phyloP scores from a whole-genome alignment of 1,284 basidiomycete species.

The Ganoderma boninense region DNA sequence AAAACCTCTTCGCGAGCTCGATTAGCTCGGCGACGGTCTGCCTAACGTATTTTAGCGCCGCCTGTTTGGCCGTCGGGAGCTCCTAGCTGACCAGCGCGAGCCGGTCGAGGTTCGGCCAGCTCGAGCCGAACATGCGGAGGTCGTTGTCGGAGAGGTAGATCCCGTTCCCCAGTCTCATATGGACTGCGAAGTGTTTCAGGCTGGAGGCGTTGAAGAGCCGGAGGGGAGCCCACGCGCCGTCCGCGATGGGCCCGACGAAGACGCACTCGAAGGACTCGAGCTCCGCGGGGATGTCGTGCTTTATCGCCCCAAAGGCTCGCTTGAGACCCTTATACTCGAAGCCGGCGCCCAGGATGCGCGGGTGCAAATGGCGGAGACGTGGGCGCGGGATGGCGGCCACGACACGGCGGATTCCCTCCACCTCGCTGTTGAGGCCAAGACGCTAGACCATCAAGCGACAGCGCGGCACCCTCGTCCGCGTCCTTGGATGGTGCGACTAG shows the following conservation, averaged over 20 bases:
- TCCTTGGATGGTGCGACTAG: neutral
- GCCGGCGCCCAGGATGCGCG: neutral
- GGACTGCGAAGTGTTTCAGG: neutral
- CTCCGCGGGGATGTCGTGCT: neutral
- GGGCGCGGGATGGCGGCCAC: neutral
- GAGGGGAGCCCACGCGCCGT: neutral
- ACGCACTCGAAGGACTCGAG: conserved; percentile 1
- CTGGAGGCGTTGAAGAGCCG: neutral
- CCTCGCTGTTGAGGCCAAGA: neutral
- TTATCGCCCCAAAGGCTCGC: neutral
- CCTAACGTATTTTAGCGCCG: neutral
- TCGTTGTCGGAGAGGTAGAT: neutral
- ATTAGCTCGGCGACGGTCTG: neutral
- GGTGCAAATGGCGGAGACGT: neutral
- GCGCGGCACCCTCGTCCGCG: neutral
- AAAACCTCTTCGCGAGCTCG: neutral
- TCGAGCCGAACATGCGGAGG: neutral
- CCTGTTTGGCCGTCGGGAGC: neutral
- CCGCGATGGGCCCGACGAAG: neutral
- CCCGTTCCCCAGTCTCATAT: neutral
- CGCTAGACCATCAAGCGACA: neutral
- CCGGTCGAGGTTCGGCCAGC: neutral
- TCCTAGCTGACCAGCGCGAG: neutral
- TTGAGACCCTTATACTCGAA: neutral
- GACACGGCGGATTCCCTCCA: neutral